Percentiles rank a stretch among this genome's conserved stretches.
phyloP scores from a whole-genome alignment of 2,329 filamentous ascomycete species.

The Stagonosporopsis rhizophila region DNA sequence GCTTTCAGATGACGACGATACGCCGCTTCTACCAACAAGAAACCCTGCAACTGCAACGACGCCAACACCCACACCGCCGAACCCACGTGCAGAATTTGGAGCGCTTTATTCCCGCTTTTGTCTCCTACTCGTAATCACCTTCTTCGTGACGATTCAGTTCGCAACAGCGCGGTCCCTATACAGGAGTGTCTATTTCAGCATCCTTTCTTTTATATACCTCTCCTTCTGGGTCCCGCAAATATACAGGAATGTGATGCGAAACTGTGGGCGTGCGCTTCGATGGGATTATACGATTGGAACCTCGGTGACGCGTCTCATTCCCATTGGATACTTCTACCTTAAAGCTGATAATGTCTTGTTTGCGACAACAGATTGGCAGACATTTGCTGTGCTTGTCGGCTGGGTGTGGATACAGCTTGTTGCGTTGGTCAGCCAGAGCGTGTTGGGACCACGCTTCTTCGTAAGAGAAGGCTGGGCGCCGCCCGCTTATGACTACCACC shows the following conservation, averaged over 20 bases:
- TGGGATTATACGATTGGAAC: conserved; percentile 92
- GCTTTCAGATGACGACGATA: conserved; percentile 41
- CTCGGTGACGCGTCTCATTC: conserved; percentile 76
- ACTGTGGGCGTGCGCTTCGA: conserved; percentile 87
- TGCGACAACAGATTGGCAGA: conserved; percentile 69
- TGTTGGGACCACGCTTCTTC: conserved; percentile 88
- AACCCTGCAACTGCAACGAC: conserved; percentile 33
- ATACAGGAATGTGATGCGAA: conserved; percentile 85
- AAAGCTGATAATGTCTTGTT: conserved; percentile 82
- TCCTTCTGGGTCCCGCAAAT: conserved; percentile 95
- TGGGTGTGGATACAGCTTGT: conserved; percentile 92
- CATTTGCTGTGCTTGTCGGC: conserved; percentile 69
- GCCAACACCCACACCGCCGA: conserved; percentile 22
- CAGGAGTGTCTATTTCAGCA: conserved; percentile 64
- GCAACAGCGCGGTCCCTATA: conserved; percentile 62
- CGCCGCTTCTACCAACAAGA: conserved; percentile 28
- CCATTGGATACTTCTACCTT: conserved; percentile 86
- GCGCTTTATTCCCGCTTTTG: conserved; percentile 69
- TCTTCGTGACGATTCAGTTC: conserved; percentile 67
- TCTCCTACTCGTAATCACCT: conserved; percentile 62
- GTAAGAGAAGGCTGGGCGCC: conserved; percentile 72
- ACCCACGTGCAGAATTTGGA: conserved; percentile 58
- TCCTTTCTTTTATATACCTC: conserved; percentile 76
- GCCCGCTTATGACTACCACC: conserved; percentile 92
- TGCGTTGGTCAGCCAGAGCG: conserved; percentile 78